A percentile compares a stretch with the other conserved stretches of the same genome.
Evolutionary conservation across 2,329 filamentous ascomycete genomes (phyloP).

Genomic region (Aplosporella prunicola): DNA sequence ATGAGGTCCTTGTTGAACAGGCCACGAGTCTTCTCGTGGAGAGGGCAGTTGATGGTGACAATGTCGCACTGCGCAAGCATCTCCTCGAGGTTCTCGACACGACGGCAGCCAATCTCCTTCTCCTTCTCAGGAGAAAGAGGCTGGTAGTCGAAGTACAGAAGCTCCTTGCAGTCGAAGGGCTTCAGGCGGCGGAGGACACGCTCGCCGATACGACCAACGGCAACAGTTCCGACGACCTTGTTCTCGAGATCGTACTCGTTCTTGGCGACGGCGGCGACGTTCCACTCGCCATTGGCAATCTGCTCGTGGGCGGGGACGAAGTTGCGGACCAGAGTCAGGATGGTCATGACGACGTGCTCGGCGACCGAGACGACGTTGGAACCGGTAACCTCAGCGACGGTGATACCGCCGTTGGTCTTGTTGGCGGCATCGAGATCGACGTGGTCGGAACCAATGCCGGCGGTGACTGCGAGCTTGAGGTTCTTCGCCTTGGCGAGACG

Average conservation of each 20-base stretch:
- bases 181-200: conserved; percentile 92
- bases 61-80: conserved; percentile 90
- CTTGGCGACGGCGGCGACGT: conserved; percentile 93
- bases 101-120: conserved; percentile 89
- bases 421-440: conserved; percentile 95
- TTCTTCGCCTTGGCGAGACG: conserved; percentile 98
- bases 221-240: conserved; percentile 97
- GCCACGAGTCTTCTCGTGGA: conserved; percentile 94
- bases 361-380: conserved; percentile 98
- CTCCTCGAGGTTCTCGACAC: conserved; percentile 84
- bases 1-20: conserved; percentile 99
- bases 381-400: conserved; percentile 94
- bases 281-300: conserved; percentile 81
- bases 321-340: conserved; percentile 91
- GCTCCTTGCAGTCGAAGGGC: conserved; percentile 98
- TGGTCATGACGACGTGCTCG: conserved; percentile 99
- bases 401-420: conserved; percentile 96
- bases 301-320: conserved; percentile 96
- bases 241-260: conserved; percentile 95
- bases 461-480: conserved; percentile 92
- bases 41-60: conserved; percentile 98
- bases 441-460: conserved; percentile 97
- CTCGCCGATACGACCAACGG: conserved; percentile 95
- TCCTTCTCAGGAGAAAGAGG: conserved; percentile 75
- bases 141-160: conserved; percentile 99